Percentiles rank a stretch among this genome's conserved stretches.
These are phyloP conservation scores for Zygotorulaspora mrakii DNA, from an alignment of 1,139 yeast species.

Conservation along the genomic window DNA sequence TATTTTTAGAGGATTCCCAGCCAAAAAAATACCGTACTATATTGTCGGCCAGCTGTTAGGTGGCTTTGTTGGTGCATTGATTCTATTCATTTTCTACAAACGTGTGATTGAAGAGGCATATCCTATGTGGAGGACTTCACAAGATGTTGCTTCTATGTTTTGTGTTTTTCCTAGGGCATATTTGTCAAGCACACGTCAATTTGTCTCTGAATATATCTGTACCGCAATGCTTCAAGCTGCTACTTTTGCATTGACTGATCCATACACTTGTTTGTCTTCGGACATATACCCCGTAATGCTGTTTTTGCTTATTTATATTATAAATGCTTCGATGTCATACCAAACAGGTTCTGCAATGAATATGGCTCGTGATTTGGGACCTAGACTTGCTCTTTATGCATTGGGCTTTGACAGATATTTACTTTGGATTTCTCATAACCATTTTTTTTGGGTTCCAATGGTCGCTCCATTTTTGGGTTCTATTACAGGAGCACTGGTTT, in stretches of 20 bases:
- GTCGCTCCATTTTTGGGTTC: constrained; percentile 46
- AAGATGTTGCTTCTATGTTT: constrained; percentile 39
- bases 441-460: constrained; percentile 51
- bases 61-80: constrained; percentile 41
- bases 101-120: constrained; percentile 28
- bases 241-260: constrained; percentile 48
- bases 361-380: constrained; percentile 52
- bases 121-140: constrained; percentile 28
- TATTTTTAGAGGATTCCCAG: constrained; percentile 43
- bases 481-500: constrained; percentile 43
- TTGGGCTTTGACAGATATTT: constrained; percentile 45
- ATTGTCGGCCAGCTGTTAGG: constrained; percentile 42
- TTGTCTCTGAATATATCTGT: constrained; percentile 44
- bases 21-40: constrained; percentile 42
- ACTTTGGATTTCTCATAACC: constrained; percentile 39
- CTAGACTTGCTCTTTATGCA: constrained; percentile 45
- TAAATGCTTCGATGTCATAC: constrained; percentile 46
- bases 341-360: constrained; percentile 52
- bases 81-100: constrained; percentile 40
- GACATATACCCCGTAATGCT: constrained; percentile 45
- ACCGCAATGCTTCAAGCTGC: constrained; percentile 44
- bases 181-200: constrained; percentile 44
- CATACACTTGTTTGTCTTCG: constrained; percentile 45
- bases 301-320: constrained; percentile 42
- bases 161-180: constrained; percentile 46